Conservation (phyloP, 306 rosid species). For the Lathyrus aphaca region DNA sequence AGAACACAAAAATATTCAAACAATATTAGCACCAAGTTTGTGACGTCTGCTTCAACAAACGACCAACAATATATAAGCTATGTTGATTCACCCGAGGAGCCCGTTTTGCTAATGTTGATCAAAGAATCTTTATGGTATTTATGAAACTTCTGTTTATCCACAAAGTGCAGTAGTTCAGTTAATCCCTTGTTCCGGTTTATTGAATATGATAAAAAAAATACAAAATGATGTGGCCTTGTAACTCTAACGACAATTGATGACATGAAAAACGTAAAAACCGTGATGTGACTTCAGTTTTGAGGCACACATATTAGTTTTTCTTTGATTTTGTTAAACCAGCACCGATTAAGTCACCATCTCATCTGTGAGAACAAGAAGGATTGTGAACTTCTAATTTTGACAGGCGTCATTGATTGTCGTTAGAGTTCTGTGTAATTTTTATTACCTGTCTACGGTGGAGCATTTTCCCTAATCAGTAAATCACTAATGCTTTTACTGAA, state of each 20-base stretch:
- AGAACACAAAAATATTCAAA: conserved; percentile 28
- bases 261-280: no score
- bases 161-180: conserved; percentile 9
- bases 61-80: conserved; percentile 42
- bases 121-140: conserved; percentile 66
- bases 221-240: background rate
- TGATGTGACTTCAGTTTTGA: background rate
- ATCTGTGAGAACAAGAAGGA: background rate
- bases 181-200: background rate
- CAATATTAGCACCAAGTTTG: conserved; percentile 41
- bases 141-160: conserved; percentile 11
- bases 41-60: conserved; percentile 47
- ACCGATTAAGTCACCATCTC: background rate
- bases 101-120: conserved; percentile 56
- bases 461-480: background rate
- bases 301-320: background rate
- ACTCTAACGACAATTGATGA: background rate
- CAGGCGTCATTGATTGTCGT: background rate
- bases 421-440: background rate
- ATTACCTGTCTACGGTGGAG: background rate
- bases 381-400: background rate
- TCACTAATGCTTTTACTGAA: background rate
- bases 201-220: background rate
- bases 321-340: background rate
- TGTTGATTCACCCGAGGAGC: conserved; percentile 58